Percentiles rank a stretch among this genome's conserved stretches.
Conservation (phyloP, 139 green algal species). For the Chlorella vulgaris region DNA sequence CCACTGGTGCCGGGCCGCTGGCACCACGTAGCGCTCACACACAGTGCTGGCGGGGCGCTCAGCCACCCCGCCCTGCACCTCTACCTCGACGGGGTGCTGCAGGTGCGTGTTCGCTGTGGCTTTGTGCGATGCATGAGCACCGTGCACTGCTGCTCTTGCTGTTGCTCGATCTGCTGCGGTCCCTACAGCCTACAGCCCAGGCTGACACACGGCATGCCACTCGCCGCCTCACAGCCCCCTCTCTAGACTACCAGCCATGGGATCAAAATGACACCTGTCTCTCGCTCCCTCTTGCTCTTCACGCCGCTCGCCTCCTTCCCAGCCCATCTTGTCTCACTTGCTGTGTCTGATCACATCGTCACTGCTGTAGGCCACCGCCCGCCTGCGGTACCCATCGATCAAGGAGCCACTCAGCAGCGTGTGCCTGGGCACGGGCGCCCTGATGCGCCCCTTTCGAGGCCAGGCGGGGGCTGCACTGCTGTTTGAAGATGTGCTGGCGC, state of each 20-base stretch:
- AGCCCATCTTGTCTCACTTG: too few relatives aligned
- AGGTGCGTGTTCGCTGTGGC: constrained; percentile 9
- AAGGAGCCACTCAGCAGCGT: constrained; percentile 47
- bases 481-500: constrained; percentile 43
- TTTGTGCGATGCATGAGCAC: background rate
- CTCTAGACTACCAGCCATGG: too few relatives aligned
- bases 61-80: constrained; percentile 21
- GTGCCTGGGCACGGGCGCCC: constrained; percentile 40
- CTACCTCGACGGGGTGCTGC: constrained; percentile 46
- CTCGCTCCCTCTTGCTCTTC: too few relatives aligned
- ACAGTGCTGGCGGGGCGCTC: constrained; percentile 43
- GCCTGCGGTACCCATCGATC: constrained; percentile 14
- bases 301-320: too few relatives aligned
- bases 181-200: too few relatives aligned
- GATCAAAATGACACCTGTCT: too few relatives aligned
- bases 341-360: too few relatives aligned
- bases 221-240: too few relatives aligned
- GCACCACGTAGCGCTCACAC: constrained; percentile 51
- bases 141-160: background rate
- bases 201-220: too few relatives aligned
- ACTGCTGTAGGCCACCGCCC: constrained; percentile 30
- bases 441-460: constrained; percentile 44
- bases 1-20: constrained; percentile 37
- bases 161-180: too few relatives aligned
- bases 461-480: constrained; percentile 55